phyloP scores from a whole-genome alignment of 495 filamentous ascomycete genomes.

The Ramalina intermedia region DNA sequence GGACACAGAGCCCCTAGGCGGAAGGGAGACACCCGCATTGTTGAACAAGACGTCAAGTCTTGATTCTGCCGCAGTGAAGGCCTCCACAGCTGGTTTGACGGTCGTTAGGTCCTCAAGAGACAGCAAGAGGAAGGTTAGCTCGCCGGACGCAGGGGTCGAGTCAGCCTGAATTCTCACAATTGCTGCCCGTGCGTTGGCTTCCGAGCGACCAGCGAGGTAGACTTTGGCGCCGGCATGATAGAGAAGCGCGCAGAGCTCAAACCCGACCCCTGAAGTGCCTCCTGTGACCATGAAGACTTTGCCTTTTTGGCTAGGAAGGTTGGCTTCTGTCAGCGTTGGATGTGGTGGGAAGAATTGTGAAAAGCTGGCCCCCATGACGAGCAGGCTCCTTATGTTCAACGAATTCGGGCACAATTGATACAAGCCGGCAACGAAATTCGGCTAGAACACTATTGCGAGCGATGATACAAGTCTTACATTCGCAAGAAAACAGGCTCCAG shows the following conservation, averaged over 20 bases:
- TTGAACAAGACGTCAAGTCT: conserved; percentile 34
- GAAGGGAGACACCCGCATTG: conserved; percentile 35
- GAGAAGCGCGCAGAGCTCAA: conserved; percentile 28
- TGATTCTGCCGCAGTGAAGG: conserved; percentile 26
- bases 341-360: conserved; percentile 17
- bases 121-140: conserved; percentile 27
- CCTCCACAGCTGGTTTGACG: conserved; percentile 26
- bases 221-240: conserved; percentile 24
- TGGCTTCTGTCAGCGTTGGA: conserved; percentile 19
- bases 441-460: too few relatives aligned
- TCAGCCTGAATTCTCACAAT: conserved; percentile 26
- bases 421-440: too few relatives aligned
- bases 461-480: too few relatives aligned
- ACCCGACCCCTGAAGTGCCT: conserved; percentile 26
- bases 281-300: conserved; percentile 34
- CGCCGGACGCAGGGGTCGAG: conserved; percentile 15
- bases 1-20: conserved; percentile 22
- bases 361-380: too few relatives aligned
- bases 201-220: conserved; percentile 27
- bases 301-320: conserved; percentile 21
- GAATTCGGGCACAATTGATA: too few relatives aligned
- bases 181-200: conserved; percentile 16
- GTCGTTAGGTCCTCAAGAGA: conserved; percentile 30
- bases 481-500: too few relatives aligned
- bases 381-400: too few relatives aligned